Evolutionary conservation across 495 filamentous ascomycete genomes (phyloP).

Genomic region (Glutinoglossum americanum): DNA sequence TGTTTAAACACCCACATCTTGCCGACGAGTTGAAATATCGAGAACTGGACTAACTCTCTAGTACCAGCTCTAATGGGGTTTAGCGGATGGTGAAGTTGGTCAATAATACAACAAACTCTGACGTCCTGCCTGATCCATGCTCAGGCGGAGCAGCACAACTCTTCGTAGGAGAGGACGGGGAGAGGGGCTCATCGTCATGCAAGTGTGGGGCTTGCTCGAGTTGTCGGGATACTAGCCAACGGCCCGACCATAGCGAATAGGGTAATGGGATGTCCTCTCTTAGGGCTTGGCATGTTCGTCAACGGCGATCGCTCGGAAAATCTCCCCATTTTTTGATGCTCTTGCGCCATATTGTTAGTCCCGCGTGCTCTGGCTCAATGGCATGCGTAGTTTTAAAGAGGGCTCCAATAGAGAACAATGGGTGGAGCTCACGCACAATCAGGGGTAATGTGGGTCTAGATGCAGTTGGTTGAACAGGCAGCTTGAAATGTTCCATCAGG

Average conservation of each 20-base stretch:
- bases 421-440: not conserved
- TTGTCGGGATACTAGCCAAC: not conserved
- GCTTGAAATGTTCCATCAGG: not conserved
- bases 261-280: not conserved
- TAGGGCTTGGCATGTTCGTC: not conserved
- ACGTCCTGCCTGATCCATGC: not conserved
- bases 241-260: not conserved
- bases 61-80: not conserved
- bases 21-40: not conserved
- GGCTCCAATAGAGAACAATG: not conserved
- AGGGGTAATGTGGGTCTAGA: not conserved
- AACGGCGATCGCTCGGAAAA: not conserved
- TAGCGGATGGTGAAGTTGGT: not conserved
- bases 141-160: not conserved
- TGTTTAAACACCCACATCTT: not conserved
- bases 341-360: not conserved
- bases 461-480: not conserved
- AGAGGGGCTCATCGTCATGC: not conserved
- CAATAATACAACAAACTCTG: not conserved
- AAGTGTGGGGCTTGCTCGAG: not conserved
- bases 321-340: not conserved
- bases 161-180: not conserved
- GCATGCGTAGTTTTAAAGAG: not conserved
- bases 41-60: not conserved
- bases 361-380: not conserved